A percentile compares a stretch with the other conserved stretches of the same genome.
These are phyloP conservation scores for Oryza rufipogon DNA, from an alignment of 176 grass and related monocot genomes.

Conservation along the genomic window DNA sequence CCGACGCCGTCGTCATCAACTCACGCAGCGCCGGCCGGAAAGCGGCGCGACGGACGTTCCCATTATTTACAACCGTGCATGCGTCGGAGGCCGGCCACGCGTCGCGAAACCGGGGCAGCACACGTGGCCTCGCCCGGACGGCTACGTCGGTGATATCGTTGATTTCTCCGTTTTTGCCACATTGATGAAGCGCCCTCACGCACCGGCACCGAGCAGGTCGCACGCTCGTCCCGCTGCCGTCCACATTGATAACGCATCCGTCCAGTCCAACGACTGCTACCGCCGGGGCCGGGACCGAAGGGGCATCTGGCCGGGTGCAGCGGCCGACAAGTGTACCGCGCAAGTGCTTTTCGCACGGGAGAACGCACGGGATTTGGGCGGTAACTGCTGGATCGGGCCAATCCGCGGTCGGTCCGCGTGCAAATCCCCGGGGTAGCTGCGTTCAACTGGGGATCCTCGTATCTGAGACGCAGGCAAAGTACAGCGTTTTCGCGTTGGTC, in stretches of 20 bases:
- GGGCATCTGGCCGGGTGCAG: constrained; percentile 12
- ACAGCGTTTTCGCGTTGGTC: neutral
- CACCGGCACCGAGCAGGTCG: constrained; percentile 13
- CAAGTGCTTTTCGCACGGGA: constrained; percentile 4
- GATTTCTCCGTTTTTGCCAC: neutral
- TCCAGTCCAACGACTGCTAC: neutral
- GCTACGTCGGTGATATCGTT: constrained; percentile 14
- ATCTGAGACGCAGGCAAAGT: neutral
- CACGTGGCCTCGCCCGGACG: constrained; percentile 18
- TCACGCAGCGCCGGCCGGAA: too few species aligned
- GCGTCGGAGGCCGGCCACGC: neutral
- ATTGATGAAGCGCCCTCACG: neutral
- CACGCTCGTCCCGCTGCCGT: neutral
- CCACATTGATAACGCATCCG: neutral
- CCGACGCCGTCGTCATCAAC: neutral
- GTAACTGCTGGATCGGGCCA: neutral
- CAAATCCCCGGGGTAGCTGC: neutral
- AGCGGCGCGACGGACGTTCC: neutral
- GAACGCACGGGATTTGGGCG: constrained; percentile 29
- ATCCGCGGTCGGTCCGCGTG: neutral
- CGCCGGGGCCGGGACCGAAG: neutral
- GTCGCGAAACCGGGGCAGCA: neutral
- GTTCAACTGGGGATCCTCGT: neutral
- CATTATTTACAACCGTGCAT: neutral
- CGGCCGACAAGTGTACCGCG: constrained; percentile 6